Conservation (phyloP, 2,329 filamentous ascomycete genomes). For the Fonsecaea monophora region DNA sequence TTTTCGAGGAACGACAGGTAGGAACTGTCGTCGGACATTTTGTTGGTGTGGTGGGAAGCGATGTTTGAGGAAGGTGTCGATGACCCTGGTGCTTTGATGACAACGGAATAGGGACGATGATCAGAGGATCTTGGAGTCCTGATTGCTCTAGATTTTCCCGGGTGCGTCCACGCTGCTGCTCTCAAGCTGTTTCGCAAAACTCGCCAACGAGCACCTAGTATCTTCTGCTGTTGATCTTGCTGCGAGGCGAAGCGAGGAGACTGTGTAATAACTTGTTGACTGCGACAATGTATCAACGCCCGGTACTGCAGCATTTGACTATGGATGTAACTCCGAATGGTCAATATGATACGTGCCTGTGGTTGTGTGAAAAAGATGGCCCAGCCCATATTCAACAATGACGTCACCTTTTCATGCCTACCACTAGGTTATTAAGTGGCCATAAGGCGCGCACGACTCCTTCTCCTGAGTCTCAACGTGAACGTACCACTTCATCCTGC, state of each 20-base stretch:
- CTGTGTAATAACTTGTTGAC: neutral
- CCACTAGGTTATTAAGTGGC: too few species aligned
- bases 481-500: too few species aligned
- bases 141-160: neutral
- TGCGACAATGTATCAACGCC: neutral
- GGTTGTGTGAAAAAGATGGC: neutral
- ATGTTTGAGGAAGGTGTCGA: neutral
- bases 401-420: neutral
- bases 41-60: conserved; percentile 19
- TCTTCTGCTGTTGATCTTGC: neutral
- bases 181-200: neutral
- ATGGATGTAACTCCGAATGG: neutral
- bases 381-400: neutral
- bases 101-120: neutral
- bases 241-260: neutral
- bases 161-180: neutral
- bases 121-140: too few species aligned
- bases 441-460: too few species aligned
- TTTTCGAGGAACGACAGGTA: conserved; percentile 87
- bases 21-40: conserved; percentile 71
- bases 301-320: neutral
- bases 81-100: neutral
- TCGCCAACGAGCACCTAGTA: neutral
- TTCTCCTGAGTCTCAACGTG: too few species aligned
- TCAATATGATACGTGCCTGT: neutral